These are phyloP conservation scores for Colletotrichum limetticola DNA, from an alignment of 2,329 filamentous ascomycete genomes.

Conservation along the genomic window DNA sequence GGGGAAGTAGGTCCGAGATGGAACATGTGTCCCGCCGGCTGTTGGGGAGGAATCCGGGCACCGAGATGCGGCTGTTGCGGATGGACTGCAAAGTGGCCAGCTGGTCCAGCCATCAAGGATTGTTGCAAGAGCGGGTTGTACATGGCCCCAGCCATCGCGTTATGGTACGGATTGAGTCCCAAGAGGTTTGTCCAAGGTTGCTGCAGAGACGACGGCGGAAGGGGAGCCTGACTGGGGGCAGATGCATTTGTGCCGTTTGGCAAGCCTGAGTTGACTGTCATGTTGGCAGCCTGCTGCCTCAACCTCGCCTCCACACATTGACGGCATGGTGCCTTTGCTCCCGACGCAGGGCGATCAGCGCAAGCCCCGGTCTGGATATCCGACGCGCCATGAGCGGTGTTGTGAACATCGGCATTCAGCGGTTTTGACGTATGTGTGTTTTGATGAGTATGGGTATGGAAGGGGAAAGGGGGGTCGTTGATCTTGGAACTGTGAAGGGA, in stretches of 20 bases:
- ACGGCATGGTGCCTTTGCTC: constrained; percentile 27
- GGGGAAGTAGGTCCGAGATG: constrained; percentile 2
- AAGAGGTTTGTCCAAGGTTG: constrained; percentile 26
- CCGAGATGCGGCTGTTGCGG: constrained; percentile 13
- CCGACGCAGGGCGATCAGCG: constrained; percentile 1
- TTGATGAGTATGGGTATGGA: not conserved
- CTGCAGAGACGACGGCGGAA: constrained; percentile 6
- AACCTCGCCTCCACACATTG: constrained; percentile 32
- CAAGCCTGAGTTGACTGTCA: constrained; percentile 2
- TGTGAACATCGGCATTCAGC: not conserved
- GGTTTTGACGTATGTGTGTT: not conserved
- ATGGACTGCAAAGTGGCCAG: constrained; percentile 12
- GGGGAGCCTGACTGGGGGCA: not conserved
- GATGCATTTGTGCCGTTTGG: not conserved
- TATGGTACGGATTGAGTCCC: constrained; percentile 29
- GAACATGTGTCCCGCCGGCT: constrained; percentile 5
- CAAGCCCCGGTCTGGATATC: constrained; percentile 4
- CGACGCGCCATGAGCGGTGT: not conserved
- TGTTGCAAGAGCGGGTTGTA: constrained; percentile 31
- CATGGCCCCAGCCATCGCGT: constrained; percentile 18
- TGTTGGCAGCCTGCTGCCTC: constrained; percentile 26
- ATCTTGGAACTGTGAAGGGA: not conserved
- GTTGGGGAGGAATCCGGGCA: not conserved
- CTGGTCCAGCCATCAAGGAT: constrained; percentile 5
- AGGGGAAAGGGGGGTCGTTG: not conserved